Conservation (phyloP, 2,329 filamentous ascomycete species). For the Botrytis elliptica region DNA sequence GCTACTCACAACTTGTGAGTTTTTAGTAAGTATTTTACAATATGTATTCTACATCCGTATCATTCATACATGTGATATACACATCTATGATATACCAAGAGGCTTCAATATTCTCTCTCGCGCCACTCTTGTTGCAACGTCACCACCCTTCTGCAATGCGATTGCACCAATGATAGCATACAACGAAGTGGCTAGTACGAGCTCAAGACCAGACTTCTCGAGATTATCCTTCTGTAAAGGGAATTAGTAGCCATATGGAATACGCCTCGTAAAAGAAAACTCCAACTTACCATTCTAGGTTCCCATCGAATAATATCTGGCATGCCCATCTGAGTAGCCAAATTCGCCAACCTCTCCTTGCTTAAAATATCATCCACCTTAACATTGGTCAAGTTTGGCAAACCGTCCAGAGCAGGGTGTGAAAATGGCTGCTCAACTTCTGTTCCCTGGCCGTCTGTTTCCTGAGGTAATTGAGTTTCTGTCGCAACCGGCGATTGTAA, state of each 20-base stretch:
- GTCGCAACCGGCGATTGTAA: constrained; percentile 45
- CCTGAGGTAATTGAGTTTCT: constrained; percentile 42
- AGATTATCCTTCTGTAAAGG: constrained; percentile 61
- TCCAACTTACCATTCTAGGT: constrained; percentile 65
- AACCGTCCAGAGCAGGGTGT: constrained; percentile 67
- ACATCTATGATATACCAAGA: constrained; percentile 35
- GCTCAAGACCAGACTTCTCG: constrained; percentile 67
- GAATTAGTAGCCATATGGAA: constrained; percentile 29
- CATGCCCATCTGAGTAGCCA: constrained; percentile 72
- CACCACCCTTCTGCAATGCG: constrained; percentile 81
- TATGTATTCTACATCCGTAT: constrained; percentile 19
- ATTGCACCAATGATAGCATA: constrained; percentile 87
- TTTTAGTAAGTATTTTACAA: constrained; percentile 17
- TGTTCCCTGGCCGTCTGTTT: constrained; percentile 51
- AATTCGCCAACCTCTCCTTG: constrained; percentile 61
- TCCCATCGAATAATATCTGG: constrained; percentile 81
- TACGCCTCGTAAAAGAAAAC: constrained; percentile 9
- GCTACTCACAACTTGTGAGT: not conserved
- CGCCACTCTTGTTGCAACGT: constrained; percentile 71
- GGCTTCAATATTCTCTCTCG: constrained; percentile 57
- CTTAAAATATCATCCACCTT: constrained; percentile 62
- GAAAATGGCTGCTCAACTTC: constrained; percentile 60
- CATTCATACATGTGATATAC: constrained; percentile 30
- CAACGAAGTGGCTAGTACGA: constrained; percentile 73
- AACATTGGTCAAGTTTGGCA: constrained; percentile 66